Conservation (phyloP, 345 rosid genomes). For the sweet orange (Citrus sinensis) region DNA sequence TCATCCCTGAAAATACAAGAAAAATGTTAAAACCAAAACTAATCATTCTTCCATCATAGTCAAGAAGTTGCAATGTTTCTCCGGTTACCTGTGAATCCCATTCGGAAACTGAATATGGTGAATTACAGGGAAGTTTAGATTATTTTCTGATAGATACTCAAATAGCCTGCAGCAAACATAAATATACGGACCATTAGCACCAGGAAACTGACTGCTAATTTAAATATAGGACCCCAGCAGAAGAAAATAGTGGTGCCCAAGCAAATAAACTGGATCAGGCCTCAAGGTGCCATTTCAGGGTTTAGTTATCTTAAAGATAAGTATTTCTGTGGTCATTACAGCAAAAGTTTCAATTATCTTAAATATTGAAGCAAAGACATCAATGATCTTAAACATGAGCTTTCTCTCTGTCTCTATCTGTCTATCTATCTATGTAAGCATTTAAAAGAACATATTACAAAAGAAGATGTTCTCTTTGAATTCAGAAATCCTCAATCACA, state of each 20-base stretch:
- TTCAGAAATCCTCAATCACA: not conserved
- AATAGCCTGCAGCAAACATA: constrained; percentile 55
- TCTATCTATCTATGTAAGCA: not conserved
- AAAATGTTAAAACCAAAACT: constrained; percentile 11
- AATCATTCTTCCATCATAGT: not conserved
- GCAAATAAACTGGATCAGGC: not conserved
- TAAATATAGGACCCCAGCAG: not conserved
- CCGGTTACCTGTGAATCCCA: constrained; percentile 63
- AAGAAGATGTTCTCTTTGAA: not conserved
- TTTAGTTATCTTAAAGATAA: not conserved
- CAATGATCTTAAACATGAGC: not conserved
- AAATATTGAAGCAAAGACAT: not conserved
- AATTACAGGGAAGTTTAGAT: constrained; percentile 75
- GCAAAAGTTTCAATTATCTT: not conserved
- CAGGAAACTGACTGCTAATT: not conserved
- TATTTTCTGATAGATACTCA: constrained; percentile 71
- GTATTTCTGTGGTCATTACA: not conserved
- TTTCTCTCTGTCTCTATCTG: not conserved
- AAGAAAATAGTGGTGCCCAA: not conserved
- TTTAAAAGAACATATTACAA: not conserved
- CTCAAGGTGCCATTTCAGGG: not conserved
- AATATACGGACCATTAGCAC: constrained; percentile 4
- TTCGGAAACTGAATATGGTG: constrained; percentile 84
- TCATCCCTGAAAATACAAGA: constrained; percentile 65
- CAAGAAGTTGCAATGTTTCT: not conserved